A percentile compares a stretch with the other conserved stretches of the same genome.
Conservation (phyloP, 805 yeast species). For the Kockiozyma suomiensis region DNA sequence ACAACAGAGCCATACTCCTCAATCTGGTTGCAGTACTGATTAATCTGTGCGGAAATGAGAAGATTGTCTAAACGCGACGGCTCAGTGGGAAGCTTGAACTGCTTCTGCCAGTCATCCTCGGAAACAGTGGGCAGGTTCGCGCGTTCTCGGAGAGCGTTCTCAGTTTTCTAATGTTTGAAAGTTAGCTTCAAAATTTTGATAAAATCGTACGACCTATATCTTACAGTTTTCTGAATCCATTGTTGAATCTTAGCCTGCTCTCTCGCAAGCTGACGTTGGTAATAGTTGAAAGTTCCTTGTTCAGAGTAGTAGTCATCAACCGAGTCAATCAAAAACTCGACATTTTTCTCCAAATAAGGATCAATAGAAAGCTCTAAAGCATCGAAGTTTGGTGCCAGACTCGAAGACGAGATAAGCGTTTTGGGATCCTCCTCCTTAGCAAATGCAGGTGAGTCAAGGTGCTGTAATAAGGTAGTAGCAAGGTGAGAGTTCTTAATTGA, state of each 20-base stretch:
- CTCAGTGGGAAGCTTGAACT: constrained; percentile 69
- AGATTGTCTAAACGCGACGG: constrained; percentile 76
- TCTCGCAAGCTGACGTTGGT: constrained; percentile 72
- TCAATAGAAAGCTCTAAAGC: constrained; percentile 49
- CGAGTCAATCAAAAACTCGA: constrained; percentile 66
- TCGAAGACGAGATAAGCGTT: constrained; percentile 21
- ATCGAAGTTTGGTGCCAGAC: constrained; percentile 41
- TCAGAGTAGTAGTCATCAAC: constrained; percentile 77
- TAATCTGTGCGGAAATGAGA: constrained; percentile 64
- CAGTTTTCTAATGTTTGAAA: constrained; percentile 48
- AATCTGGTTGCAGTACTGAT: constrained; percentile 68
- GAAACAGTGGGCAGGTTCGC: constrained; percentile 54
- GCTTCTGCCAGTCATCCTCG: constrained; percentile 64
- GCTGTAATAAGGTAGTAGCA: constrained; percentile 56
- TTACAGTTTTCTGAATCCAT: constrained; percentile 66
- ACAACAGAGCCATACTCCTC: constrained; percentile 71
- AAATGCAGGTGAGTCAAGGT: constrained; percentile 30
- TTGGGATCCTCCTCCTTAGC: constrained; percentile 23
- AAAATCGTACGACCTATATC: not conserved
- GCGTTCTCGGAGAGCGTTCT: constrained; percentile 62
- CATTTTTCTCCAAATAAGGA: constrained; percentile 48
- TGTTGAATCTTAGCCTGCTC: constrained; percentile 69
- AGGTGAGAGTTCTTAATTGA: constrained; percentile 68
- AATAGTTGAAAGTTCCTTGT: constrained; percentile 77
- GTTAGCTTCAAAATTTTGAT: not conserved